Base-by-base conservation (phyloP, 2,329 filamentous ascomycete genomes). In the Colletotrichum sp. region DNA sequence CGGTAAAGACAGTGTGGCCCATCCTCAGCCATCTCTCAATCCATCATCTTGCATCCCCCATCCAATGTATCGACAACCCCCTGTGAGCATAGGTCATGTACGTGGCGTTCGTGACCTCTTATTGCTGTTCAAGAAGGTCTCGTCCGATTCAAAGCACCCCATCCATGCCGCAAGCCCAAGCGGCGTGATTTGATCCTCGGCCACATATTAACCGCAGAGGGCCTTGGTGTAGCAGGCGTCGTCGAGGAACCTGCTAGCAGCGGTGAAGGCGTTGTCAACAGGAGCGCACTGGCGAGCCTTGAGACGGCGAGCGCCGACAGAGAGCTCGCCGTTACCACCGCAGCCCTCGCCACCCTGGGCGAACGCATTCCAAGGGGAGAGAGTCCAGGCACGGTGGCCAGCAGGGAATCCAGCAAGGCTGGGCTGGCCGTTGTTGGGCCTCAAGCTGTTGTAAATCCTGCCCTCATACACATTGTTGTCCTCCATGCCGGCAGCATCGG, bases 111-210 rank as follows among this genome's bases (percentile, higher is more conserved):
- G 2, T 13, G 43, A 52, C 6, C 43, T 52, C 4, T 4, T 21
- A 7, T 48, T 21, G 43, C 10, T 13, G 43, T 6, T 13, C n/a
- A 13, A 7, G 1, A 52, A 52, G n/a, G 43, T 1, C 6, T 3
- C 0, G 7, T 21, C 43, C 2, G n/a, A 21, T 13, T 0, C 43
- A 13, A 13, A 13, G 10, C 43, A 10, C 7, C 9, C 18, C 18
- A 6, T 0, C n/a, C n/a, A 48, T 2, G 18, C 43, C 9, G 18
- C 9, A 21, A 48, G n/a, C 9, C 43, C n/a, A n/a, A 6, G 9
- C 39, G 18, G 2, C 43, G 10, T 21, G 1, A 5, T 13, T 7
- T 7, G 43, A 13, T 21, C 43, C 18, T 48, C 43, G 6, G 43
- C 43, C 3, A 24, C 24, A 24, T 6, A 13, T 52, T 52, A 52